Base-by-base conservation (phyloP, 139 green algal species). In the Pseudopediastrum boryanum region DNA sequence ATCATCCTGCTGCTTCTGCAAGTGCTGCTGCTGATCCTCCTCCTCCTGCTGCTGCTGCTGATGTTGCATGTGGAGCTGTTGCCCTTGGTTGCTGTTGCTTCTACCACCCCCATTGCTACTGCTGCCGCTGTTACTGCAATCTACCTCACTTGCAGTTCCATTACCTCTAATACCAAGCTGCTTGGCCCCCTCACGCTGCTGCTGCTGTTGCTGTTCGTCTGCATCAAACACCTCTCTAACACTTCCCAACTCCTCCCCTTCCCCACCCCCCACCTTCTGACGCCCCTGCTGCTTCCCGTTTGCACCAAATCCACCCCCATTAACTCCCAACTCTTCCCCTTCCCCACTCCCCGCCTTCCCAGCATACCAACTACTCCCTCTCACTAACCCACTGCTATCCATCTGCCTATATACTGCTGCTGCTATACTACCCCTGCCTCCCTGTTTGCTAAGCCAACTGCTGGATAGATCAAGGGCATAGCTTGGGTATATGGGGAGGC, bases 401-500 rank as follows among this genome's bases (percentile, higher is more conserved):
- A 74, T 48, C 76, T 62, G 27, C 79, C 43, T 52, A 39, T 85
- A 51, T 12, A 85, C 72, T 19, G 80, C 84, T n/a, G 80, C 86
- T 8, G 78, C 66, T 13, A 89, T 67, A 72, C 84, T 91, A 23
- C 46, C 41, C 7, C 42, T 33, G 16, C 87, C 87, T 1, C 64
- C 75, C 27, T n/a, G 13, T 5, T 10, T 62, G 27, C 83, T 73
- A 73, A 92, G 63, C 90, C 90, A 93, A 1, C 25, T 59, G 56
- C 68, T 31, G 29, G 21, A 41, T 3, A 66, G 65, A 19, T 64
- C 66, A 12, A 68, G 43, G 25, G 92, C 19, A 67, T 88, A 94
- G 7, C 67, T 3, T 0, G 94, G 90, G 77, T 97, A 96, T 4
- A 94, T 75, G 0, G 91, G 86, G 76, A 98, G 87, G 25, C 94